These are phyloP conservation scores for Gynostemma pentaphyllum DNA, from an alignment of 306 rosid genomes.

Conservation along the genomic window DNA sequence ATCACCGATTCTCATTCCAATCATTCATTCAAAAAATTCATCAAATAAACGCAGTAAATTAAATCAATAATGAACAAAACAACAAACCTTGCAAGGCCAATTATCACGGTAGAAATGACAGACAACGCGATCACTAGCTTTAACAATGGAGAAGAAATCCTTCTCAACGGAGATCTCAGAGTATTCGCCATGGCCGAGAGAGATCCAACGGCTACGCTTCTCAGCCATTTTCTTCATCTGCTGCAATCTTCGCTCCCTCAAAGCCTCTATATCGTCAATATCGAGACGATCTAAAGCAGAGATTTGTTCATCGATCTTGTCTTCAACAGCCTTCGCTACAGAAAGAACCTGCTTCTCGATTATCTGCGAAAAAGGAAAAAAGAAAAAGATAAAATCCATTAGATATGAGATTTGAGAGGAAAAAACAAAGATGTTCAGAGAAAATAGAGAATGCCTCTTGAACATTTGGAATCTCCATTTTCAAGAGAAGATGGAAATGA, in stretches of 20 bases:
- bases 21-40: neutral
- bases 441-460: constrained; percentile 38
- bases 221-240: constrained; percentile 98
- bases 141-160: constrained; percentile 84
- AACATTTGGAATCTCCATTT: constrained; percentile 54
- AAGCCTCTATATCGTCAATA: constrained; percentile 59
- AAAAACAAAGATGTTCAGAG: neutral
- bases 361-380: constrained; percentile 21
- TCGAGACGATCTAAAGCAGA: constrained; percentile 80
- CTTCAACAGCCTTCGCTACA: constrained; percentile 81
- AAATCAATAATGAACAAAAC: neutral
- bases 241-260: constrained; percentile 81
- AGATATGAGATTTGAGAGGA: neutral
- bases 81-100: constrained; percentile 90
- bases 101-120: constrained; percentile 95
- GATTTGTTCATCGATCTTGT: constrained; percentile 82
- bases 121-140: constrained; percentile 97
- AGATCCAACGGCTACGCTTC: constrained; percentile 88
- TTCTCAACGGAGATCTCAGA: constrained; percentile 70
- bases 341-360: constrained; percentile 75
- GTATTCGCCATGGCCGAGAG: constrained; percentile 82
- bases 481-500: constrained; percentile 7
- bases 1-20: too few species aligned
- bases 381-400: neutral
- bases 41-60: neutral